Conservation (phyloP, 441 rosid species). For the Capsella rubella region DNA sequence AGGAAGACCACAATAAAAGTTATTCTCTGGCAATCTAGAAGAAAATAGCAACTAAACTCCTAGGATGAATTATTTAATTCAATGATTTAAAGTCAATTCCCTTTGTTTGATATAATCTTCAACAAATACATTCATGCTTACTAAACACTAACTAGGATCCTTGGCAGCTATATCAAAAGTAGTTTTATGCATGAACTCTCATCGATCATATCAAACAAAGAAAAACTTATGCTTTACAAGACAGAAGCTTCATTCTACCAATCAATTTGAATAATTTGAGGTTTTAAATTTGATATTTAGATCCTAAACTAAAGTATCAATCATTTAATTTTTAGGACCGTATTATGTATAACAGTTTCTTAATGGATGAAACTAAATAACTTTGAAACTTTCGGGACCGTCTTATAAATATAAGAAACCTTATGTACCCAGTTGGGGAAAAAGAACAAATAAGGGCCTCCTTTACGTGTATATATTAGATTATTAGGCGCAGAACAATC, state of each 20-base stretch:
- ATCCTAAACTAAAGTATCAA: slow-evolving; percentile 1
- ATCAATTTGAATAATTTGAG: background rate
- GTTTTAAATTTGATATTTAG: background rate
- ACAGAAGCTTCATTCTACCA: background rate
- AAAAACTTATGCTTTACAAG: background rate
- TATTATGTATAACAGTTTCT: background rate
- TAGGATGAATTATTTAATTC: background rate
- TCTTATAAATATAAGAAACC: background rate
- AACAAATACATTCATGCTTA: slow-evolving; percentile 8
- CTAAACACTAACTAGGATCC: background rate
- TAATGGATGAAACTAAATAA: background rate
- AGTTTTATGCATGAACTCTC: background rate
- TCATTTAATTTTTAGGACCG: background rate
- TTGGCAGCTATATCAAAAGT: background rate
- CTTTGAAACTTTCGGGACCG: background rate
- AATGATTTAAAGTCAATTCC: background rate
- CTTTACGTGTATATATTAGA: slow-evolving; percentile 12
- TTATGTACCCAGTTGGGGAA: slow-evolving; percentile 19
- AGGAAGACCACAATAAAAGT: background rate
- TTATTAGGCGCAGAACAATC: slow-evolving; percentile 5
- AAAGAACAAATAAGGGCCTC: background rate
- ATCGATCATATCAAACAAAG: background rate
- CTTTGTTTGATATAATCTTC: background rate
- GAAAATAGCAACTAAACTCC: background rate
- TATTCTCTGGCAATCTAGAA: background rate